Evolutionary conservation across 106 monocot species (phyloP).

Genomic region (Dendrobium catenatum): DNA sequence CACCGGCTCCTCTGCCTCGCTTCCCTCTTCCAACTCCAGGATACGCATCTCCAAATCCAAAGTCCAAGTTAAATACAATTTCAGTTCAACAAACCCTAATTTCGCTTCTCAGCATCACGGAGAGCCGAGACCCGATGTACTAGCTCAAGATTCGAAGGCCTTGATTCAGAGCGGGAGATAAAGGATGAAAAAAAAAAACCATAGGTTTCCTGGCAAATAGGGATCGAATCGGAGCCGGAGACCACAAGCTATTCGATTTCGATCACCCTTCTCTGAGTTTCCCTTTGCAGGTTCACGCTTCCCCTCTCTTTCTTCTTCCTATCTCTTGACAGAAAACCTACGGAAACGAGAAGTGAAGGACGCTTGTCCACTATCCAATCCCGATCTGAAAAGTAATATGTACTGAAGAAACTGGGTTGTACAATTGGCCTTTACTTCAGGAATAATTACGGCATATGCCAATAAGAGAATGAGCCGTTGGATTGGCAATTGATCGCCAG

Average conservation of each 20-base stretch:
- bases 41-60: slow-evolving; percentile 14
- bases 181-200: neutral
- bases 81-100: neutral
- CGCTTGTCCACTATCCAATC: neutral
- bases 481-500: neutral
- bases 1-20: neutral
- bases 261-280: neutral
- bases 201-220: neutral
- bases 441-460: neutral
- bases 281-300: neutral
- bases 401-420: neutral
- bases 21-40: slow-evolving; percentile 22
- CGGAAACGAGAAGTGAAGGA: neutral
- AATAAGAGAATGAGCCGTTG: neutral
- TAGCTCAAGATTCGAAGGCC: neutral
- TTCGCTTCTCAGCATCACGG: neutral
- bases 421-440: neutral
- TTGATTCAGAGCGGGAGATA: neutral
- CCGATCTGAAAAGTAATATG: neutral
- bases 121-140: neutral
- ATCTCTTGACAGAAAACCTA: neutral
- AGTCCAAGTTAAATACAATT: neutral
- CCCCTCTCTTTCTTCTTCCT: slow-evolving; percentile 2
- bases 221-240: slow-evolving; percentile 1
- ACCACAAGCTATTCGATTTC: neutral